Conservation (phyloP, 139 green algal genomes). For the Trebouxia sp. region DNA sequence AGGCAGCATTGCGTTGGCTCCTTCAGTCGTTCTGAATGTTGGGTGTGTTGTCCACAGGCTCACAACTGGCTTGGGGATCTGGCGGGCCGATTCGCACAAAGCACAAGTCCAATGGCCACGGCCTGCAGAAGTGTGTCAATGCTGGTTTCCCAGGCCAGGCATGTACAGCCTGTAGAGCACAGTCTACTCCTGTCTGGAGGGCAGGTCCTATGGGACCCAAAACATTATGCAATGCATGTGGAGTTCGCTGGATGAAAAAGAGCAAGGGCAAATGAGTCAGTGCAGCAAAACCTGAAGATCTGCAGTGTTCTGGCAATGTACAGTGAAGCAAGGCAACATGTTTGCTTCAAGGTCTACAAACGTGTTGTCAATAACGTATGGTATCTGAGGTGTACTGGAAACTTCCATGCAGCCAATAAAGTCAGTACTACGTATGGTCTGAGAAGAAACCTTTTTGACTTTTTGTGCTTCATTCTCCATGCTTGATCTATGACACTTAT, state of each 20-base stretch:
- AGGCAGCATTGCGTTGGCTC: no score
- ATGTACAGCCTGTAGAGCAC: neutral
- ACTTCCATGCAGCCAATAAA: neutral
- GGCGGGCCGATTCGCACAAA: neutral
- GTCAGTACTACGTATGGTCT: neutral
- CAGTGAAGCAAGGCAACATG: neutral
- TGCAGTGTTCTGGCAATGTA: neutral
- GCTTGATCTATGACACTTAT: neutral
- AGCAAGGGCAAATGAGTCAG: slow-evolving; percentile 46
- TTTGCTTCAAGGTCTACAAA: neutral
- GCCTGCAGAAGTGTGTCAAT: neutral
- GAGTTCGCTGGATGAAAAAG: slow-evolving; percentile 49
- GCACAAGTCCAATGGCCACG: slow-evolving; percentile 6
- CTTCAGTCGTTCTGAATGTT: neutral
- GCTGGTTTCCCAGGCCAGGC: neutral
- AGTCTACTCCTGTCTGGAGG: slow-evolving; percentile 71
- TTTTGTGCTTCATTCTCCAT: neutral
- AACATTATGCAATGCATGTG: slow-evolving; percentile 86
- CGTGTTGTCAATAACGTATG: slow-evolving; percentile 15
- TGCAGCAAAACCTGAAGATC: neutral
- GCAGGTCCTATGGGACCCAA: slow-evolving; percentile 78
- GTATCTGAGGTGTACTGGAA: neutral
- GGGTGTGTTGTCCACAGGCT: neutral
- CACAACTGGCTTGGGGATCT: slow-evolving; percentile 3
- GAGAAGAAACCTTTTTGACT: slow-evolving; percentile 26